These are phyloP conservation scores for Taxillus chinensis DNA, from an alignment of 164 flowering plant genomes.

Conservation along the genomic window DNA sequence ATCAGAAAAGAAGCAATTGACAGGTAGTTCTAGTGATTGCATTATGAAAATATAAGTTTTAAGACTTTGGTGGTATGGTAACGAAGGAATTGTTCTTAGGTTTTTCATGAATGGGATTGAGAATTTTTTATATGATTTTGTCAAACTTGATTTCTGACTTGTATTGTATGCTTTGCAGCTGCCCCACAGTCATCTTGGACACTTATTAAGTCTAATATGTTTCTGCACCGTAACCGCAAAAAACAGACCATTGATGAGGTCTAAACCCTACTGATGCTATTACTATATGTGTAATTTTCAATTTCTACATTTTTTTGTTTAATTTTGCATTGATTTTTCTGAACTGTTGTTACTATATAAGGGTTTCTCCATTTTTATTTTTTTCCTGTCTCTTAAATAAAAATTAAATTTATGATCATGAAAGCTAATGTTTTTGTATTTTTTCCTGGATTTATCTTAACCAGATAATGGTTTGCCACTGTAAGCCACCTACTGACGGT, in stretches of 20 bases:
- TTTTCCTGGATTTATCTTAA: conserved; percentile 4
- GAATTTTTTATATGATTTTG: background rate
- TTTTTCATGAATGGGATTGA: background rate
- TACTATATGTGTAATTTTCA: background rate
- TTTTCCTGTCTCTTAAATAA: too few relatives aligned
- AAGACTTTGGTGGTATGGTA: background rate
- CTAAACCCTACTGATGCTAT: background rate
- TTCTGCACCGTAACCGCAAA: conserved; percentile 81
- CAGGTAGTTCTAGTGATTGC: conserved; percentile 25
- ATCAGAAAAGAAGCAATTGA: conserved; percentile 18
- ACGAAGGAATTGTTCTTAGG: too few relatives aligned
- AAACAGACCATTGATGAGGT: conserved; percentile 91
- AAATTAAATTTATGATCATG: conserved; percentile 1
- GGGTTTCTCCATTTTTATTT: too few relatives aligned
- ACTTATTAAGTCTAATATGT: conserved; percentile 52
- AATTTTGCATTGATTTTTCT: too few relatives aligned
- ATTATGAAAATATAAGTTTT: background rate
- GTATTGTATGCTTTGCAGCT: conserved; percentile 28
- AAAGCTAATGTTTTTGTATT: conserved; percentile 3
- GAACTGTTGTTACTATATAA: too few relatives aligned
- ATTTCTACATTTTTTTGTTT: too few relatives aligned
- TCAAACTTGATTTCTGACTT: background rate
- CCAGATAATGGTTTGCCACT: conserved; percentile 96
- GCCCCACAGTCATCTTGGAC: conserved; percentile 45
- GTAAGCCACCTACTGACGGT: conserved; percentile 63